Base-by-base conservation (phyloP, 2,329 filamentous ascomycete species). In the Cladophialophora immunda region DNA sequence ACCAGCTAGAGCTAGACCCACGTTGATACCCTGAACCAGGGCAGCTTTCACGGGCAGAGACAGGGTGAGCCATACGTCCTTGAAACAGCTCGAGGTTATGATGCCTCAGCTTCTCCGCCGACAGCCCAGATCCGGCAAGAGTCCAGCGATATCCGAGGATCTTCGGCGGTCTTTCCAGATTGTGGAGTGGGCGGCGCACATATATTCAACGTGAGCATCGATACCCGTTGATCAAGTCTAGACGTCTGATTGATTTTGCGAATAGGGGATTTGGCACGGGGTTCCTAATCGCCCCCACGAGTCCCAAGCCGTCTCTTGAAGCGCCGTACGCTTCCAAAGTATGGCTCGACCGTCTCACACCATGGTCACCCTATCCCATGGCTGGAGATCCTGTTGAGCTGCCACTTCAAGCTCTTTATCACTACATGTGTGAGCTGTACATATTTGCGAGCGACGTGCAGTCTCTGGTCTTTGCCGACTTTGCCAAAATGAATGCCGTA, bases 51-150 rank as follows among this genome's bases (percentile, higher is more conserved):
- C 22, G 0, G 68, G 68, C 8, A 68, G 64, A 32, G 68, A 70
- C 56, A 63, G 62, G 9, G 58, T 67, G 19, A 66, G 65, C 47
- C 29, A 30, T 13, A 50, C 62, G n/a, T 68, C 55, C 13, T 22
- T 70, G 52, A 65, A 64, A 36, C 62, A 68, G 53, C 58, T 68
- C 45, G 64, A 70, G 22, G 52, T 38, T 47, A 65, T 70, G 53
- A 59, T 65, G 8, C 65, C 58, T 13, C 41, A 68, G 32, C 38
- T 68, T 9, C 47, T 68, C 25, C 59, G 60, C 17, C 38, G 47
- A 47, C 36, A 65, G 52, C 36, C 53, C 19, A 60, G 27, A 32
- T 27, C 50, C 1, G 13, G 50, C 17, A 25, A 45, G 22, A 34
- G 19, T 8, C 47, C 34, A 17, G 17, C 41, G n/a, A 41, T 38